These are phyloP conservation scores for Paramecium sonneborni DNA, from an alignment of 73 alveolate species.

Conservation along the genomic window DNA sequence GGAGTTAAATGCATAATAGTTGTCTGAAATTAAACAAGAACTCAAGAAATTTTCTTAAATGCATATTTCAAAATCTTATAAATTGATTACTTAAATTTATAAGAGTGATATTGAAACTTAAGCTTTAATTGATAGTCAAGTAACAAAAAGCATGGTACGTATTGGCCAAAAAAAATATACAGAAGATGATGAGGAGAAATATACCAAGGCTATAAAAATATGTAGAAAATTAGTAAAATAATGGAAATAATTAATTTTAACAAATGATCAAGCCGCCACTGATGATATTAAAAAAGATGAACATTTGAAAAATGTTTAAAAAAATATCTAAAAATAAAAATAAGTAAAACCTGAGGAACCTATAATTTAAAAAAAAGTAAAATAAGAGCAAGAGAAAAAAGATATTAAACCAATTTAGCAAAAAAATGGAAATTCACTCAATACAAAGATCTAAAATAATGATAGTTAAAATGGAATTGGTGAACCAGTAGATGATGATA, in stretches of 20 bases:
- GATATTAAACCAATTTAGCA: neutral
- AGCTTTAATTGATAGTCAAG: neutral
- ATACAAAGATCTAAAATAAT: neutral
- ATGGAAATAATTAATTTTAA: slow-evolving; percentile 18
- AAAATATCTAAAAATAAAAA: neutral
- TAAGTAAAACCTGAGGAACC: neutral
- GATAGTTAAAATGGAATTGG: neutral
- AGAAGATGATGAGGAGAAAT: slow-evolving; percentile 27
- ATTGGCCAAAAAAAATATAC: neutral
- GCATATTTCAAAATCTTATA: neutral
- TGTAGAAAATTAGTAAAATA: slow-evolving; percentile 12
- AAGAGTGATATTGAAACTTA: neutral
- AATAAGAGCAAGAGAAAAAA: neutral
- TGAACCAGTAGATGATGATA: neutral
- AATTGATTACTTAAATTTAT: slow-evolving; percentile 14
- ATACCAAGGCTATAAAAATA: neutral
- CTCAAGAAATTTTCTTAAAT: neutral
- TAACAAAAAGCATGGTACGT: slow-evolving; percentile 36
- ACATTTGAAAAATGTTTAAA: neutral
- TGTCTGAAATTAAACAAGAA: slow-evolving; percentile 10
- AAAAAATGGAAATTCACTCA: neutral
- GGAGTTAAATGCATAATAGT: neutral
- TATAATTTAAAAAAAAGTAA: neutral
- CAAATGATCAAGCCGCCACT: neutral
- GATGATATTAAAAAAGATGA: neutral